Evolutionary conservation across 2,329 filamentous ascomycete species (phyloP).

Genomic region (Ceratocystis albifundus): DNA sequence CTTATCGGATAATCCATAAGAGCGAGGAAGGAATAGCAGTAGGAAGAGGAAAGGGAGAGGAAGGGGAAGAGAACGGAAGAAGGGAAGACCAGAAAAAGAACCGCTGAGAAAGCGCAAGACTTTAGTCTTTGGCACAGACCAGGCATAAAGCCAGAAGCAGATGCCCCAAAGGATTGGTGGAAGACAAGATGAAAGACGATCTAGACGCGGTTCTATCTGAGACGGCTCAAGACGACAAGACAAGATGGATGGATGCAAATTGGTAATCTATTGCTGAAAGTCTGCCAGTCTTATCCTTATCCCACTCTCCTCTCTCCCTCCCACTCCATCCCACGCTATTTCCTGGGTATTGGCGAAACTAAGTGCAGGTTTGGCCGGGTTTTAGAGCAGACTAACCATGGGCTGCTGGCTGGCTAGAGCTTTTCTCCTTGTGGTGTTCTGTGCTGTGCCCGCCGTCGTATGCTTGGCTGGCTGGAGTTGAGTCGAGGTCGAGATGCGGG

Average conservation of each 20-base stretch:
- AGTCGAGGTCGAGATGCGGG: not conserved
- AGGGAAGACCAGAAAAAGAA: slow-evolving; percentile 3
- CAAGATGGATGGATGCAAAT: not conserved
- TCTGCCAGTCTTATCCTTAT: no score
- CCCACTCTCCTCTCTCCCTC: no score
- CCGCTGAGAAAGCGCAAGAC: not conserved
- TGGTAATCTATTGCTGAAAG: no score
- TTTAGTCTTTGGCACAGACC: slow-evolving; percentile 3
- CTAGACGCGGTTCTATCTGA: not conserved
- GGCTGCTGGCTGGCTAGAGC: not conserved
- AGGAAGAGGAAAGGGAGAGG: not conserved
- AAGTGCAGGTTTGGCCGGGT: not conserved
- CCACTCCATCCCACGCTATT: no score
- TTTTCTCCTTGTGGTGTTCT: not conserved
- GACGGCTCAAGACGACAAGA: not conserved
- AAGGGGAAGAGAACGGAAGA: not conserved
- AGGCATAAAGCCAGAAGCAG: not conserved
- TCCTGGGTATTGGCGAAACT: not conserved
- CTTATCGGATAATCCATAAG: not conserved
- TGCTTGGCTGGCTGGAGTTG: no score
- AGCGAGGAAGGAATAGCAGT: not conserved
- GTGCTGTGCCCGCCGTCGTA: not conserved
- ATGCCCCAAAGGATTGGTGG: not conserved
- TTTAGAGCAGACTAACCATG: not conserved
- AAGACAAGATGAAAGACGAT: not conserved